These are phyloP conservation scores for Trametes gibbosa DNA, from an alignment of 768 basidiomycete species.

Conservation along the genomic window DNA sequence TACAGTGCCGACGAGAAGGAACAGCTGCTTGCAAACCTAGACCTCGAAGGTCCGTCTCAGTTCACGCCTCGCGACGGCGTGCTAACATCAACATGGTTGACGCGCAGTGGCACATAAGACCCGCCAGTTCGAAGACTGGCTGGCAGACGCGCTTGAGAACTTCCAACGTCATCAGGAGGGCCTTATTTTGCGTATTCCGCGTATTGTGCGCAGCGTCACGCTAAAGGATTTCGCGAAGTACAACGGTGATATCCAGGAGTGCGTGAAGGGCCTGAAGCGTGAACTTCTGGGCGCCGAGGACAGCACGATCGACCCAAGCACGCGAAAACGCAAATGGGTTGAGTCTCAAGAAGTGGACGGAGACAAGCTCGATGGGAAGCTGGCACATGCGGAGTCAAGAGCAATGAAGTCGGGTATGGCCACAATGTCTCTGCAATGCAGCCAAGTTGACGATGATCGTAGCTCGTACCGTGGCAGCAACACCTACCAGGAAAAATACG, in stretches of 20 bases:
- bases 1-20: conserved; percentile 69
- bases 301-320: conserved; percentile 58
- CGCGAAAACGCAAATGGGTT: conserved; percentile 77
- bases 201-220: conserved; percentile 65
- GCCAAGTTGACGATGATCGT: conserved; percentile 4
- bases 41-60: conserved; percentile 65
- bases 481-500: conserved; percentile 49
- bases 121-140: conserved; percentile 73
- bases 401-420: conserved; percentile 59
- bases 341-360: conserved; percentile 55
- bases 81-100: conserved; percentile 1
- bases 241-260: conserved; percentile 70
- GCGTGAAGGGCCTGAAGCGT: conserved; percentile 64
- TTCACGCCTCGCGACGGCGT: background rate
- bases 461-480: conserved; percentile 48
- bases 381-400: conserved; percentile 36
- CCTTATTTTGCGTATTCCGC: conserved; percentile 71
- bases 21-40: conserved; percentile 73
- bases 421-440: background rate
- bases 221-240: conserved; percentile 82
- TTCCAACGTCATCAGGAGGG: conserved; percentile 76
- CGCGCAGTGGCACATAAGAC: conserved; percentile 67
- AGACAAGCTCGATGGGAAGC: conserved; percentile 12
- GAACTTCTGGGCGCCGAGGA: conserved; percentile 54
- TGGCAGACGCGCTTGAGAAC: conserved; percentile 68